These are phyloP conservation scores for Dryadomyces sulphureus DNA, from an alignment of 2,329 filamentous ascomycete genomes.

Conservation along the genomic window DNA sequence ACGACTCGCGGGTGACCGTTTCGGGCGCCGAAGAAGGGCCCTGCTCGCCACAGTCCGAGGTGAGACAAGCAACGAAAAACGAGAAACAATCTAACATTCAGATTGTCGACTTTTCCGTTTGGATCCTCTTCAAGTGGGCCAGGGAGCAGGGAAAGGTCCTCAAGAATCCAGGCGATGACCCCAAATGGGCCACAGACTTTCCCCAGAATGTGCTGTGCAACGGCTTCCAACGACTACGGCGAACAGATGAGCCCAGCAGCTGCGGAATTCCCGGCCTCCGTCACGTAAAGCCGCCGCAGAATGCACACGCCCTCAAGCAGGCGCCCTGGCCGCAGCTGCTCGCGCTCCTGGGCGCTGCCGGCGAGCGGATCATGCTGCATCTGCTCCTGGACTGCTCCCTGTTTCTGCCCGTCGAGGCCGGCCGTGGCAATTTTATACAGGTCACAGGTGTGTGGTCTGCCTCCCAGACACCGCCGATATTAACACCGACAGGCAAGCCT, in stretches of 20 bases:
- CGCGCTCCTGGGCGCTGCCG: constrained; percentile 56
- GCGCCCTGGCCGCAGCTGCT: constrained; percentile 64
- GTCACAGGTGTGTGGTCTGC: constrained; percentile 45
- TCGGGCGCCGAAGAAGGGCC: constrained; percentile 29
- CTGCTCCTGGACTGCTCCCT: constrained; percentile 65
- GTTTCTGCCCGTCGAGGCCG: constrained; percentile 47
- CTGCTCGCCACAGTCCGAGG: constrained; percentile 48
- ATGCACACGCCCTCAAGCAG: constrained; percentile 53
- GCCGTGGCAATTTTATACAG: constrained; percentile 57
- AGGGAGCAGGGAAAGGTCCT: constrained; percentile 34
- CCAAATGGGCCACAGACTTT: background rate
- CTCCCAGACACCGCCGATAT: background rate
- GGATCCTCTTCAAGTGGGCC: constrained; percentile 54
- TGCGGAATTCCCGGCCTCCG: constrained; percentile 48
- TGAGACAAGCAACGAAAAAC: constrained; percentile 24
- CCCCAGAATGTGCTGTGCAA: constrained; percentile 50
- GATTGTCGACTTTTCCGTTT: constrained; percentile 67
- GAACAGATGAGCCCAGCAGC: background rate
- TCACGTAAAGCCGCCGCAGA: constrained; percentile 50
- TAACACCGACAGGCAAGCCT: constrained; percentile 2
- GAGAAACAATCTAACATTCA: no score
- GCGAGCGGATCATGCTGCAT: constrained; percentile 63
- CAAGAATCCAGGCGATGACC: constrained; percentile 16
- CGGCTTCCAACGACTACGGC: constrained; percentile 47
- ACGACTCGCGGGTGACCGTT: constrained; percentile 41